A percentile compares a stretch with the other conserved stretches of the same genome.
Evolutionary conservation across 2,329 filamentous ascomycete species (phyloP).

Genomic region (Xylariaceae sp.): DNA sequence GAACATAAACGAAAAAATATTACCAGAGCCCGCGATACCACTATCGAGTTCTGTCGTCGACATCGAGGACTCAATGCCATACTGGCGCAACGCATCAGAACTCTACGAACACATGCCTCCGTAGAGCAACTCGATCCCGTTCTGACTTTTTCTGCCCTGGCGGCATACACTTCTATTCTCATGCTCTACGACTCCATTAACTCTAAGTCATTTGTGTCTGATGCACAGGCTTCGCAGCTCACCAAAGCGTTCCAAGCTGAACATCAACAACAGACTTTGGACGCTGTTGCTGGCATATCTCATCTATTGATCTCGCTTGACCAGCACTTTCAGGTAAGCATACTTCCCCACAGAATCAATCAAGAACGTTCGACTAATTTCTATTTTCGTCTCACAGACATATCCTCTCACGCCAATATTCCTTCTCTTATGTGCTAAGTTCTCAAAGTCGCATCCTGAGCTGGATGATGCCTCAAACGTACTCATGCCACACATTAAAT

Average conservation of each 20-base stretch:
- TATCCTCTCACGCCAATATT: no score
- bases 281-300: slow-evolving; percentile 8
- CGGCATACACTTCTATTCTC: slow-evolving; percentile 7
- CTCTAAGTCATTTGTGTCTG: slow-evolving; percentile 2
- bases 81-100: slow-evolving; percentile 4
- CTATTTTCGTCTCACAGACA: no score
- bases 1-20: slow-evolving; percentile 11
- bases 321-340: slow-evolving; percentile 11
- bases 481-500: no score
- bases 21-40: no score
- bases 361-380: no score
- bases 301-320: slow-evolving; percentile 2
- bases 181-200: slow-evolving; percentile 9
- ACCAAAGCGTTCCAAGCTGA: slow-evolving; percentile 5
- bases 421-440: no score
- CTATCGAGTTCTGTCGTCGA: slow-evolving; percentile 9
- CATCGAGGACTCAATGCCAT: slow-evolving; percentile 6
- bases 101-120: slow-evolving; percentile 7
- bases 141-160: slow-evolving; percentile 4
- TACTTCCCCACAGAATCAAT: no score
- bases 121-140: no score
- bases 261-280: slow-evolving; percentile 3
- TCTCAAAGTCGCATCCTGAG: no score
- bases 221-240: slow-evolving; percentile 6
- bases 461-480: no score